Conservation (phyloP, 2,329 filamentous ascomycete genomes). For the Peltaster fructicola region DNA sequence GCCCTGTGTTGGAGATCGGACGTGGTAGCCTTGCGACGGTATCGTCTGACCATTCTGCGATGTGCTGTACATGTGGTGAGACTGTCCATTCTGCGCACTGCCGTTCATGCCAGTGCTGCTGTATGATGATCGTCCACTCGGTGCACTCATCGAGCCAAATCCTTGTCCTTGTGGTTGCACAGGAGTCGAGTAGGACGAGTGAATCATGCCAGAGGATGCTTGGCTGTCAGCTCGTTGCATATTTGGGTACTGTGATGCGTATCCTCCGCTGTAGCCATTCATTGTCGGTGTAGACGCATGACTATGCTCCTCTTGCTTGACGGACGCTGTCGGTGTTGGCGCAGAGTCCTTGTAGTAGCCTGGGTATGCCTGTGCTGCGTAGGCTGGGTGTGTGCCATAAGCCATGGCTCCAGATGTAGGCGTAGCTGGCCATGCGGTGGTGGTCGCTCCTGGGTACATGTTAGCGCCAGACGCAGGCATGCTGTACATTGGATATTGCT, state of each 20-base stretch:
- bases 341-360: conserved; percentile 13
- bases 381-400: conserved; percentile 11
- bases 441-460: conserved; percentile 13
- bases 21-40: conserved; percentile 12
- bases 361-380: conserved; percentile 11
- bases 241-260: conserved; percentile 10
- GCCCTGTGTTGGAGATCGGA: conserved; percentile 14
- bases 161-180: conserved; percentile 10
- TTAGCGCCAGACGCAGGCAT: conserved; percentile 9
- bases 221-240: conserved; percentile 14
- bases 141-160: conserved; percentile 11
- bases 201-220: conserved; percentile 12
- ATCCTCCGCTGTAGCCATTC: conserved; percentile 14
- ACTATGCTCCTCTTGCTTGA: conserved; percentile 14
- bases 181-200: conserved; percentile 13
- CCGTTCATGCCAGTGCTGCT: conserved; percentile 9
- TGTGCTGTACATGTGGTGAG: conserved; percentile 12
- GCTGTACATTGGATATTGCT: conserved; percentile 17
- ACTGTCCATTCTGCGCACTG: conserved; percentile 11
- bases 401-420: conserved; percentile 9
- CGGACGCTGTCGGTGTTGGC: conserved; percentile 9
- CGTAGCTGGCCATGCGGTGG: conserved; percentile 12
- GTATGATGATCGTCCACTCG: conserved; percentile 11
- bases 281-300: conserved; percentile 9
- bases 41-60: conserved; percentile 4